phyloP scores from a whole-genome alignment of 768 basidiomycete genomes.

The Mycena filopes region DNA sequence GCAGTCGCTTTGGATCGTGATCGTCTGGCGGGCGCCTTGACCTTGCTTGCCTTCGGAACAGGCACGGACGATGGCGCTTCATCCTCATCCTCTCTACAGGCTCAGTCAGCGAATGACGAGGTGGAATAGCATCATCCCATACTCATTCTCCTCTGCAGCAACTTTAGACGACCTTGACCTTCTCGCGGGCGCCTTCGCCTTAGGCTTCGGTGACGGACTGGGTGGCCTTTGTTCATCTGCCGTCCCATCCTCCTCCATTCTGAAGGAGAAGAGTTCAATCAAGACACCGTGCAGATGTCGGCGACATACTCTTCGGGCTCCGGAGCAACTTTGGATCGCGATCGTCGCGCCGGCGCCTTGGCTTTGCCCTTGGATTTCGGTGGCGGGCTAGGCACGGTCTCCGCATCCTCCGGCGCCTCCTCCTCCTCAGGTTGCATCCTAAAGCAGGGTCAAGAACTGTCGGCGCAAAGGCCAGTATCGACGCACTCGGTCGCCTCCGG shows the following conservation, averaged over 20 bases:
- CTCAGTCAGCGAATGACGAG: not conserved
- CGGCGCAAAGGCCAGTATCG: not conserved
- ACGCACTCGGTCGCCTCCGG: constrained; percentile 19
- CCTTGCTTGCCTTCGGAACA: not conserved
- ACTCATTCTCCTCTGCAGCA: not conserved
- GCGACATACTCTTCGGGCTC: constrained; percentile 4
- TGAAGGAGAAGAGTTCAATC: not conserved
- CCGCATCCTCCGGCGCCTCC: constrained; percentile 3
- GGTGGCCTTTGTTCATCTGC: not conserved
- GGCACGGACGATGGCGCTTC: not conserved
- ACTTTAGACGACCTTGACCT: not conserved
- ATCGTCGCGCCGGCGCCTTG: not conserved
- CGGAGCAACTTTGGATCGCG: not conserved
- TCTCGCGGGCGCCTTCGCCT: not conserved
- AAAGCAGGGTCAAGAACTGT: not conserved
- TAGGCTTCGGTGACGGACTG: not conserved
- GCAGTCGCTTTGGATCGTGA: not conserved
- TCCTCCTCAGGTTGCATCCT: not conserved
- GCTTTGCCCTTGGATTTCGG: not conserved
- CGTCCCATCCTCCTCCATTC: not conserved
- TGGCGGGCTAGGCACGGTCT: not conserved
- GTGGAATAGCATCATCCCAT: not conserved
- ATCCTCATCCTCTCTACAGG: not conserved
- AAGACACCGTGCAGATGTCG: not conserved
- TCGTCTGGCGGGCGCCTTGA: not conserved